Evolutionary conservation across 805 yeast species (phyloP).

Genomic region (Saturnispora sanitii): DNA sequence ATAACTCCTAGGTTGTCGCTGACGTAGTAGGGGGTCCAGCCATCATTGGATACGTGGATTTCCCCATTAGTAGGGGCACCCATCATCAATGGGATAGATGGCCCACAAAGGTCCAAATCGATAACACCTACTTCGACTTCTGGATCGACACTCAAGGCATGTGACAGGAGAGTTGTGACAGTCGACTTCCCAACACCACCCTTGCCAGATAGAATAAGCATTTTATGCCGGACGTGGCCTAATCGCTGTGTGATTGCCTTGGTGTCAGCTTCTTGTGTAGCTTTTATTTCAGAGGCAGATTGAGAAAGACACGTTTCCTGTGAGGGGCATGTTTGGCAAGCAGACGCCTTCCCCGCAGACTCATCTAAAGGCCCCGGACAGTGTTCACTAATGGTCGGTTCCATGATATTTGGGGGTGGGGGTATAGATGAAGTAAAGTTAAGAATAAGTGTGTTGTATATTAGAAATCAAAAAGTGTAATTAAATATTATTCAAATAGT

Average conservation of each 20-base stretch:
- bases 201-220: slow-evolving; percentile 69
- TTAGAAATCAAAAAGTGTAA: background rate
- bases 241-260: slow-evolving; percentile 68
- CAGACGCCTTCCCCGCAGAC: slow-evolving; percentile 85
- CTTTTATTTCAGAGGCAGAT: slow-evolving; percentile 60
- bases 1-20: slow-evolving; percentile 91
- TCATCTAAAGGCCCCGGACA: slow-evolving; percentile 98
- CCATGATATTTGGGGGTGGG: too few relatives aligned
- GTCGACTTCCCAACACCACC: slow-evolving; percentile 99
- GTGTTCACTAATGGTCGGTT: too few relatives aligned
- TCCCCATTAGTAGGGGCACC: slow-evolving; percentile 87
- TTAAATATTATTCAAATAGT: background rate
- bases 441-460: background rate
- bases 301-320: slow-evolving; percentile 81
- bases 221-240: slow-evolving; percentile 59
- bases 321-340: slow-evolving; percentile 93
- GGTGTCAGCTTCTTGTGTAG: too few relatives aligned
- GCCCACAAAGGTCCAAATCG: slow-evolving; percentile 98
- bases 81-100: slow-evolving; percentile 88
- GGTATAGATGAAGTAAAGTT: too few relatives aligned
- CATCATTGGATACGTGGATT: slow-evolving; percentile 80
- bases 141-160: slow-evolving; percentile 85
- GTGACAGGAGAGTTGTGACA: slow-evolving; percentile 88
- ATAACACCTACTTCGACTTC: slow-evolving; percentile 86
- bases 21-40: slow-evolving; percentile 96